Conservation (phyloP, 2,329 filamentous ascomycete species). For the Pleoardoris graminearum region DNA sequence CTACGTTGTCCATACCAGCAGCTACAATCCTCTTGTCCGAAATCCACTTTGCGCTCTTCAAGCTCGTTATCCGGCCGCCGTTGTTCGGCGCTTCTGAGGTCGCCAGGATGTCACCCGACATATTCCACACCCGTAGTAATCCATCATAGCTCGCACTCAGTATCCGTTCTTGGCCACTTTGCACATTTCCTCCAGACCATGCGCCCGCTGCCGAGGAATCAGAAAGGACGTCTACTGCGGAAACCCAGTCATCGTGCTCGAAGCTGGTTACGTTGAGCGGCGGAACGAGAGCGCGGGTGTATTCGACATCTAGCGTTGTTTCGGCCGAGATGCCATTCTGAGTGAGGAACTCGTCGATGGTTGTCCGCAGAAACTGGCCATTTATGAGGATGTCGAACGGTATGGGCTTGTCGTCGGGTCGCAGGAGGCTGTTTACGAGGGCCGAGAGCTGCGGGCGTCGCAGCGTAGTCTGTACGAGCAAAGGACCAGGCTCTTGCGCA, state of each 20-base stretch:
- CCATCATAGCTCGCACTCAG: conserved; percentile 96
- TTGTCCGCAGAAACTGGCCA: conserved; percentile 85
- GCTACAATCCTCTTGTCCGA: conserved; percentile 79
- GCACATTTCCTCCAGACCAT: conserved; percentile 56
- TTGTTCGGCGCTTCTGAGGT: conserved; percentile 68
- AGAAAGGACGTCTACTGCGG: conserved; percentile 80
- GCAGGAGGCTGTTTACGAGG: conserved; percentile 64
- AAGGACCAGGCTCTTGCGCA: conserved; percentile 35
- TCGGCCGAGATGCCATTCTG: conserved; percentile 87
- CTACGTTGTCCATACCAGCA: conserved; percentile 78
- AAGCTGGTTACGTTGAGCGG: conserved; percentile 89
- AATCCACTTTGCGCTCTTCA: conserved; percentile 80
- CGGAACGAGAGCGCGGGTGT: conserved; percentile 87
- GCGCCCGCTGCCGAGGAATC: conserved; percentile 62
- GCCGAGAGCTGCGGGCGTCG: conserved; percentile 56
- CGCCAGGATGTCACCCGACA: conserved; percentile 80
- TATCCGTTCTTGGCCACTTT: conserved; percentile 68
- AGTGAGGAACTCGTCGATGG: conserved; percentile 86
- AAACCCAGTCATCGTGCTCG: conserved; percentile 97
- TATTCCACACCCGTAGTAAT: conserved; percentile 81
- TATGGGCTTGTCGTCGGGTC: conserved; percentile 63
- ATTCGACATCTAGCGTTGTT: conserved; percentile 84
- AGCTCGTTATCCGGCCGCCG: conserved; percentile 69
- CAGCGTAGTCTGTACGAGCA: conserved; percentile 40
- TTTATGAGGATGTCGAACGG: conserved; percentile 96